Percentiles rank a stretch among this genome's conserved stretches.
phyloP scores from a whole-genome alignment of 306 rosid species.

The Inga leiocalycina region DNA sequence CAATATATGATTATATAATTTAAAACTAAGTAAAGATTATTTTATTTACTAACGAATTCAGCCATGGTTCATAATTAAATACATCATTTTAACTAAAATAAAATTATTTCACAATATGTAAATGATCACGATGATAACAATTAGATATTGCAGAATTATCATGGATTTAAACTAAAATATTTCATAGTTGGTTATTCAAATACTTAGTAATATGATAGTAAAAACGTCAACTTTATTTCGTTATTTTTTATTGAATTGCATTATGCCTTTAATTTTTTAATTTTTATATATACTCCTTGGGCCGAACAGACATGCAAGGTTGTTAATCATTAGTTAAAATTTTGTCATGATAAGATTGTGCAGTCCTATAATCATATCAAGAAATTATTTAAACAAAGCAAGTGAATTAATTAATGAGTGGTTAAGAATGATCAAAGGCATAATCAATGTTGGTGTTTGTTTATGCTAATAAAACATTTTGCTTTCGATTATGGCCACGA shows the following conservation, averaged over 20 bases:
- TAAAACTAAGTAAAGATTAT: background rate
- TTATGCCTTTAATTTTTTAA: no score
- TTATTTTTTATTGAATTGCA: no score
- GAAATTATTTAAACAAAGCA: background rate
- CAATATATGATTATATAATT: background rate
- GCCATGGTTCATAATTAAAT: background rate
- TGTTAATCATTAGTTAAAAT: background rate
- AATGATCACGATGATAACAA: background rate
- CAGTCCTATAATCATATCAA: background rate
- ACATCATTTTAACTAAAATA: no score
- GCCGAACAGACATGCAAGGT: background rate
- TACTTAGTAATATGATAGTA: no score
- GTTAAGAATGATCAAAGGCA: background rate
- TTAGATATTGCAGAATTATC: background rate
- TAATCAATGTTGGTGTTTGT: background rate
- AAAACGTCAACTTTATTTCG: no score
- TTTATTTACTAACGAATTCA: no score
- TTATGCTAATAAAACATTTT: background rate
- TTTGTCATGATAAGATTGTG: background rate
- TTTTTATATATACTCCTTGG: no score
- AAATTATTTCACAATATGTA: no score
- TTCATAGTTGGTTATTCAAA: no score
- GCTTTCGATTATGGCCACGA: background rate
- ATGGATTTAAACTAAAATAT: no score
- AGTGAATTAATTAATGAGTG: no score